Evolutionary conservation across 129 eudicot species (phyloP).

Genomic region (Artemisia annua): DNA sequence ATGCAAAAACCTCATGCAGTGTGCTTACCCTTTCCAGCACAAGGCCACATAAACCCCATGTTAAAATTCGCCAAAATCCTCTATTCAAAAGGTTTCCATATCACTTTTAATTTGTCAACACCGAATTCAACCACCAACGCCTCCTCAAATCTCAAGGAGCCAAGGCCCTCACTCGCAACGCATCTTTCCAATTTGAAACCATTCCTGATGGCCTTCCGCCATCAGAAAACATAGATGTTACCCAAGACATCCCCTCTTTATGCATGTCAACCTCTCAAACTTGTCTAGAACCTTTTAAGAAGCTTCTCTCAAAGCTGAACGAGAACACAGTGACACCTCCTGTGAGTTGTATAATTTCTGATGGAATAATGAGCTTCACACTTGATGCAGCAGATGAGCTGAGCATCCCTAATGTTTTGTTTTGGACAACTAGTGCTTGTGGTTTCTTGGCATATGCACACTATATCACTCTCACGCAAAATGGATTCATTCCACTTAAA

Average conservation of each 20-base stretch:
- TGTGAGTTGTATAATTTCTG: conserved; percentile 41
- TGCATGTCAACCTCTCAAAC: conserved; percentile 21
- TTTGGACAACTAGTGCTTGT: conserved; percentile 34
- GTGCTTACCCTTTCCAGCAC: conserved; percentile 42
- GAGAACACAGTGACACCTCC: conserved; percentile 15
- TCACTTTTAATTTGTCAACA: conserved; percentile 15
- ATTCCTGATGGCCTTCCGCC: conserved; percentile 63
- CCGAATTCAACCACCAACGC: conserved; percentile 33
- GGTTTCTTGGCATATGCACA: conserved; percentile 33
- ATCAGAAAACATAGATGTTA: conserved; percentile 17
- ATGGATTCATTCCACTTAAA: conserved; percentile 15
- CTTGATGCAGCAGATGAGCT: conserved; percentile 27
- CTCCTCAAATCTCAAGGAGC: conserved; percentile 37
- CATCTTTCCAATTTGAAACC: conserved; percentile 37
- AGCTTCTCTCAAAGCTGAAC: conserved; percentile 21
- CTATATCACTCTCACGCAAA: conserved; percentile 18
- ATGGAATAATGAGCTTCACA: conserved; percentile 41
- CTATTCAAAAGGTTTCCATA: conserved; percentile 26
- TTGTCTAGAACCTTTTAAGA: conserved; percentile 26
- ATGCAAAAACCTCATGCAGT: conserved; percentile 41
- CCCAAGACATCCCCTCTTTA: conserved; percentile 36
- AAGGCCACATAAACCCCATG: conserved; percentile 55
- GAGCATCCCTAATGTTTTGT: conserved; percentile 33
- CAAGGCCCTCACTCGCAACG: conserved; percentile 9
- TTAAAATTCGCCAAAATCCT: conserved; percentile 25